Base-by-base conservation (phyloP, 192 early-diverging fungal species). In the Linderina pennispora region DNA sequence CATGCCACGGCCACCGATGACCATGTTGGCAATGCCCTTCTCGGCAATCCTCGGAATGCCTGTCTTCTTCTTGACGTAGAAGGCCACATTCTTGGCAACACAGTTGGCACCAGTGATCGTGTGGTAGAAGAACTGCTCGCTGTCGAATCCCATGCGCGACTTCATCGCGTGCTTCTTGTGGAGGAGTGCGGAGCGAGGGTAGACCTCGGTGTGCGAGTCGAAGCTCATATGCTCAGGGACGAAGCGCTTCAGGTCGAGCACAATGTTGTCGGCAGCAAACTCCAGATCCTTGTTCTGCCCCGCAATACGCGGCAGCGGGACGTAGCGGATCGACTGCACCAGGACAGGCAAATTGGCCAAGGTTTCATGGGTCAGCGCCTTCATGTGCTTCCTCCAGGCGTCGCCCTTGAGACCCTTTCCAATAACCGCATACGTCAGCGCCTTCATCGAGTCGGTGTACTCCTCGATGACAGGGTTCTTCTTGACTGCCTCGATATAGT, bases 191-290 rank as follows among this genome's bases (percentile, higher is more conserved):
- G 67, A 18, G 26, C 68, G 61, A 31, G 68, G 68, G 28, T 72
- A 72, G 10, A 60, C 31, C 49, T 72, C 68, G 36, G 32, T 65
- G 45, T 61, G 68, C 6, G 38, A 28, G 36, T 59, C 57, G 23
- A 72, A 44, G 62, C 56, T 61, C 28, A 63, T 64, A 48, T 57
- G 68, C 41, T 72, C 53, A 39, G 68, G 68, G 8, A 72, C 51
- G 56, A 72, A 72, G 36, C 36, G 48, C 53, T 72, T 55, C 20
- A 72, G 50, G n/a, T 72, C 68, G 34, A 72, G 49, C 15, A 72
- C 68, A 16, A 72, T 48, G 43, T 72, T 72, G 50, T 72, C 68
- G 3, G 57, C 53, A 9, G 68, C 68, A 65, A 72, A 72, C 62
- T 72, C 68, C 18, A 61, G 23, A n/a, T 72, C 44, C 38, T 55